These are phyloP conservation scores for Arxiozyma bovina DNA, from an alignment of 1,139 yeast genomes.

Conservation along the genomic window DNA sequence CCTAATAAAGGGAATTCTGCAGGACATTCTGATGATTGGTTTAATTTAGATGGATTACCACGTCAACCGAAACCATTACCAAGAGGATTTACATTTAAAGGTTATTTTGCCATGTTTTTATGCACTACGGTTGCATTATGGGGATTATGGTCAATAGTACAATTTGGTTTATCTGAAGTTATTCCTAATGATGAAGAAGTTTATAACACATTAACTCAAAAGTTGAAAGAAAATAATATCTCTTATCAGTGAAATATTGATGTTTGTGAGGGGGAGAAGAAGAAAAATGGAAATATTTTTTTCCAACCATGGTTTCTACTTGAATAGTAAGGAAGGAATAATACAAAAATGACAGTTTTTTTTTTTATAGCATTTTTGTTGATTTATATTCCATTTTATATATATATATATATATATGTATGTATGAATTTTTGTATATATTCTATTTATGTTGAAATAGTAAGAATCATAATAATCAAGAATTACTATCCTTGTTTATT, in stretches of 20 bases:
- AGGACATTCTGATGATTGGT: conserved; percentile 44
- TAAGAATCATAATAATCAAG: neutral
- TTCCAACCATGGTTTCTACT: neutral
- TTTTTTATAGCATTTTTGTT: too few relatives aligned
- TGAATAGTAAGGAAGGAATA: too few relatives aligned
- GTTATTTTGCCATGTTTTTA: conserved; percentile 52
- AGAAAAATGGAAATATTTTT: too few relatives aligned
- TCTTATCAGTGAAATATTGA: conserved; percentile 2
- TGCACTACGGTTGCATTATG: conserved; percentile 50
- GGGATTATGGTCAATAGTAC: conserved; percentile 48
- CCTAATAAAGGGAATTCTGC: conserved; percentile 62
- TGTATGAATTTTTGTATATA: too few relatives aligned
- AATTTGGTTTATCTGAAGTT: conserved; percentile 56
- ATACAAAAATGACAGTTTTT: neutral
- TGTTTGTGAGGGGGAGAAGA: conserved; percentile 1
- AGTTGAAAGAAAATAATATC: conserved; percentile 13
- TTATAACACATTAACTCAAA: conserved; percentile 10
- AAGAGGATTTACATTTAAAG: conserved; percentile 58
- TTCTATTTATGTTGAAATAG: too few relatives aligned
- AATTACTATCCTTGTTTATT: neutral
- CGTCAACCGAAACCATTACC: conserved; percentile 52
- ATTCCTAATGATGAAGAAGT: conserved; percentile 37
- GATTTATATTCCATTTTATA: neutral
- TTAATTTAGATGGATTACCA: conserved; percentile 49
- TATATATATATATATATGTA: too few relatives aligned